Conservation (phyloP, 2,329 filamentous ascomycete species). For the Aspergillus clavatus region DNA sequence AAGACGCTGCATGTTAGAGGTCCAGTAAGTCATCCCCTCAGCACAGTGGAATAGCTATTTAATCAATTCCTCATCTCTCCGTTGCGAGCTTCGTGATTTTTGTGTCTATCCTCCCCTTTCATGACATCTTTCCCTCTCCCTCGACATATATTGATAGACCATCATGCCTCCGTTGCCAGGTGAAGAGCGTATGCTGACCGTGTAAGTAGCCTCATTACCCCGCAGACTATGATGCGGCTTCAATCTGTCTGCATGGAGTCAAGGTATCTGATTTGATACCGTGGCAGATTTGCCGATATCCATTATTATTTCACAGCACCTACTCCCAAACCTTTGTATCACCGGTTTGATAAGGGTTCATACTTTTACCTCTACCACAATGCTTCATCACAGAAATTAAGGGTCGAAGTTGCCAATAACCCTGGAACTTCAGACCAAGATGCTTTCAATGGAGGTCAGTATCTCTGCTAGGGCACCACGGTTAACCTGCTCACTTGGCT, state of each 20-base stretch:
- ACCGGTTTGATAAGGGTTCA: conserved; percentile 61
- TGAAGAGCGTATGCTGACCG: conserved; percentile 44
- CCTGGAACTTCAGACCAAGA: conserved; percentile 60
- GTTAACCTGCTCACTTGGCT: conserved; percentile 2
- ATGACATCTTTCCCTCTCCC: conserved; percentile 2
- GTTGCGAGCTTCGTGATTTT: background rate
- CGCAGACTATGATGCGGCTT: conserved; percentile 9
- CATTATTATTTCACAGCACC: conserved; percentile 61
- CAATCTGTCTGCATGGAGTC: background rate
- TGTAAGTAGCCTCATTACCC: conserved; percentile 36
- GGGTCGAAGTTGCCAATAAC: conserved; percentile 61
- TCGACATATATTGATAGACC: conserved; percentile 7
- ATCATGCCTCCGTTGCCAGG: conserved; percentile 44
- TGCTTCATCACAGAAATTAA: conserved; percentile 47
- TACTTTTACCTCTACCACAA: conserved; percentile 63
- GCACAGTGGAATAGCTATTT: conserved; percentile 5
- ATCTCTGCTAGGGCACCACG: background rate
- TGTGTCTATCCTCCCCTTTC: conserved; percentile 1
- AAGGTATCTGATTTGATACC: conserved; percentile 7
- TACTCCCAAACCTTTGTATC: conserved; percentile 50
- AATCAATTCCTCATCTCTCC: conserved; percentile 5
- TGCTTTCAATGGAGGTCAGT: conserved; percentile 57
- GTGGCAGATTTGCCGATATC: conserved; percentile 56
- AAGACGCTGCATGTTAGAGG: conserved; percentile 13
- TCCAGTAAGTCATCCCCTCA: conserved; percentile 13